phyloP scores from a whole-genome alignment of 768 basidiomycete genomes.

The Crucibulum laeve region DNA sequence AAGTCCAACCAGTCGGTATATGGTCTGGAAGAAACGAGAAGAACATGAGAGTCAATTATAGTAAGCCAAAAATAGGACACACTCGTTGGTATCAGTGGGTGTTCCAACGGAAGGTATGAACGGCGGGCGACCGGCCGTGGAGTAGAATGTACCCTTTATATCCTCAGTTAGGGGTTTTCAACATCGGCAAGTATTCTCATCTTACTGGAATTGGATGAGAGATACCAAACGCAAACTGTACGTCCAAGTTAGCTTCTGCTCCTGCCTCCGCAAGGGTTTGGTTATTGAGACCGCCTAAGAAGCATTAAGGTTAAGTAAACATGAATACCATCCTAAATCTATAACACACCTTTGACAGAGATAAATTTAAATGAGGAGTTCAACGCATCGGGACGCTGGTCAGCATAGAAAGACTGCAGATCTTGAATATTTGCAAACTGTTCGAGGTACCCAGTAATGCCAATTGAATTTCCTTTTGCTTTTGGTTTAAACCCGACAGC shows the following conservation, averaged over 20 bases:
- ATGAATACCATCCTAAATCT: neutral
- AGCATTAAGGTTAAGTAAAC: conserved; percentile 8
- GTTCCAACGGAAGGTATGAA: conserved; percentile 43
- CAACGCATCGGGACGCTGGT: conserved; percentile 40
- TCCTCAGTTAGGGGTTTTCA: neutral
- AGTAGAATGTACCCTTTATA: conserved; percentile 46
- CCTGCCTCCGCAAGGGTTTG: conserved; percentile 50
- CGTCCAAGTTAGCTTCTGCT: conserved; percentile 58
- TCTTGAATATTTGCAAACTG: conserved; percentile 49
- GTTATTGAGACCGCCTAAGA: conserved; percentile 51
- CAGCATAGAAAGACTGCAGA: conserved; percentile 42
- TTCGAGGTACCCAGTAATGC: conserved; percentile 49
- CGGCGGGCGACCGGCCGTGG: conserved; percentile 59
- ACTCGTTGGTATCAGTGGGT: conserved; percentile 35
- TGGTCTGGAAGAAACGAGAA: conserved; percentile 14
- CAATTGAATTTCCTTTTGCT: conserved; percentile 41
- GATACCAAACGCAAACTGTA: conserved; percentile 59
- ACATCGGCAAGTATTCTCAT: neutral
- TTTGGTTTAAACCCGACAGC: conserved; percentile 39
- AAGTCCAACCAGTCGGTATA: conserved; percentile 55
- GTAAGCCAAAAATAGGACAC: conserved; percentile 5
- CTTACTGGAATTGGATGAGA: conserved; percentile 50
- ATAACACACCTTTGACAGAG: conserved; percentile 46
- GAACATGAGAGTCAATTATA: conserved; percentile 6
- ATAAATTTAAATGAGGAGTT: conserved; percentile 47